phyloP scores from a whole-genome alignment of 805 yeast genomes.

The Priceomyces carsonii region DNA sequence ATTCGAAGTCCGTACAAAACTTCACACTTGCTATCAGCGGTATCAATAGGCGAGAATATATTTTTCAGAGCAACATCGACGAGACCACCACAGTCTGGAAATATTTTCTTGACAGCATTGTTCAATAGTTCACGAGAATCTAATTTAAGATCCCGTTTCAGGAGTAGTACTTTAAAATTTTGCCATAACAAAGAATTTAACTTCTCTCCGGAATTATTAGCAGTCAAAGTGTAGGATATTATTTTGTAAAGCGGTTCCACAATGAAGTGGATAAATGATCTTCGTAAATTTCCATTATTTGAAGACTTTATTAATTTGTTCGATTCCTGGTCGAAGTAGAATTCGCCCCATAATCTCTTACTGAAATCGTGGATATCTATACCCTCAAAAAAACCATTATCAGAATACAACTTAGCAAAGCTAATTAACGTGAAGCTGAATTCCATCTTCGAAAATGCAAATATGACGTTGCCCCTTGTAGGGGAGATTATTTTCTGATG shows the following conservation, averaged over 20 bases:
- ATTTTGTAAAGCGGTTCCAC: constrained; percentile 82
- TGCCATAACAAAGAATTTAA: constrained; percentile 47
- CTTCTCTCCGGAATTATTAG: constrained; percentile 37
- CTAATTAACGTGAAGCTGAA: constrained; percentile 68
- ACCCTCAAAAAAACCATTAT: constrained; percentile 6
- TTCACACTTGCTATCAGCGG: background rate
- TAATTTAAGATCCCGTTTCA: constrained; percentile 39
- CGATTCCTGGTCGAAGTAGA: constrained; percentile 45
- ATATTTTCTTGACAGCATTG: constrained; percentile 53
- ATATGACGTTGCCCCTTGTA: constrained; percentile 62
- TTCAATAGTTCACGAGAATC: constrained; percentile 64
- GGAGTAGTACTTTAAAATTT: constrained; percentile 48
- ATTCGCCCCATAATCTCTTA: constrained; percentile 74
- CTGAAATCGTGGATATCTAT: constrained; percentile 44
- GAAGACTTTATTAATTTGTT: constrained; percentile 47
- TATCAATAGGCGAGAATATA: constrained; percentile 27
- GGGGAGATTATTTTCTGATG: constrained; percentile 53
- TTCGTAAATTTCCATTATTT: constrained; percentile 18
- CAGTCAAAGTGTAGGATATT: constrained; percentile 57
- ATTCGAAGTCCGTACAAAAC: background rate
- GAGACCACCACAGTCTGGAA: constrained; percentile 52
- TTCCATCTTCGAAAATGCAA: constrained; percentile 66
- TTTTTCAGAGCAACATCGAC: constrained; percentile 44
- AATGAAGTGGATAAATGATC: constrained; percentile 65
- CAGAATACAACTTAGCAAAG: constrained; percentile 55